Evolutionary conservation across 306 rosid genomes (phyloP).

Genomic region (Lithocarpus polystachyus): DNA sequence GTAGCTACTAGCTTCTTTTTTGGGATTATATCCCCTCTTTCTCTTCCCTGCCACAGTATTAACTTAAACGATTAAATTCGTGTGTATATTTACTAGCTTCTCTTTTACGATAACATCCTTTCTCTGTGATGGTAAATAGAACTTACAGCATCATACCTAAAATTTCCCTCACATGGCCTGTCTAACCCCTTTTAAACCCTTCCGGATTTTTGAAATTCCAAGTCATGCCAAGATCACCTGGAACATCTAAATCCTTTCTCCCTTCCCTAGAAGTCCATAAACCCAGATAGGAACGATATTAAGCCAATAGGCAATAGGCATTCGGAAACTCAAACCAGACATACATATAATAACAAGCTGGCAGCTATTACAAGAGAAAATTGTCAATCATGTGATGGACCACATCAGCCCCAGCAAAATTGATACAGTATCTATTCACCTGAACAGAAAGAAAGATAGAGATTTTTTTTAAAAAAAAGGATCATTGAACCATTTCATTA

Average conservation of each 20-base stretch:
- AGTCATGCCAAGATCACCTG: neutral
- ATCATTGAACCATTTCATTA: neutral
- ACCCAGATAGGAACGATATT: neutral
- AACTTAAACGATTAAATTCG: too few species aligned
- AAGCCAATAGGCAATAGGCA: neutral
- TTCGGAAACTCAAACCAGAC: too few species aligned
- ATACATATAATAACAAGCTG: neutral
- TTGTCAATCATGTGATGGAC: constrained; percentile 79
- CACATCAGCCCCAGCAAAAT: constrained; percentile 78
- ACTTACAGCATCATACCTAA: neutral
- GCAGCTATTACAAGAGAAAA: constrained; percentile 40
- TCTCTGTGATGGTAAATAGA: too few species aligned
- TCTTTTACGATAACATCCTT: too few species aligned
- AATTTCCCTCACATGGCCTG: neutral
- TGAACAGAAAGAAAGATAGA: constrained; percentile 24
- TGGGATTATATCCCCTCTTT: too few species aligned
- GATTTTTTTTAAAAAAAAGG: neutral
- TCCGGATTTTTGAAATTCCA: neutral
- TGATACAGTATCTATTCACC: constrained; percentile 49
- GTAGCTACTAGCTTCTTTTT: too few species aligned
- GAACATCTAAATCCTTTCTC: neutral
- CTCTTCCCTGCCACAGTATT: too few species aligned
- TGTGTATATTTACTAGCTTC: too few species aligned
- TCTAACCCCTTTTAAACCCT: neutral
- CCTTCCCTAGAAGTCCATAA: neutral